Evolutionary conservation across 2,329 filamentous ascomycete genomes (phyloP).

Genomic region (Sporothrix dimorphospora): DNA sequence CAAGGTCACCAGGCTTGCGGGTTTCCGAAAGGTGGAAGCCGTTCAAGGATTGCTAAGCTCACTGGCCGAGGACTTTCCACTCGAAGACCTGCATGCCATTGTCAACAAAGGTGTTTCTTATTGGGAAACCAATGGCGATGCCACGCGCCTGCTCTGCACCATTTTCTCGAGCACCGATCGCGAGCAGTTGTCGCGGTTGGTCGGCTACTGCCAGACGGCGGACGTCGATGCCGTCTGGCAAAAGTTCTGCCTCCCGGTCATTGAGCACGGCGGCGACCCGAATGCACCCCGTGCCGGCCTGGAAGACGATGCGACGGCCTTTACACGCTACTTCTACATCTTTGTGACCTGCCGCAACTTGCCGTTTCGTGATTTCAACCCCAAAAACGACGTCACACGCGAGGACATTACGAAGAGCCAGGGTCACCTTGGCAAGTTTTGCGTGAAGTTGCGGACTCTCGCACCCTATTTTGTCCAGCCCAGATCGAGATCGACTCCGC

Average conservation of each 20-base stretch:
- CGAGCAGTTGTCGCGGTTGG: slow-evolving; percentile 25
- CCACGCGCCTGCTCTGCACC: slow-evolving; percentile 31
- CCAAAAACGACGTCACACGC: slow-evolving; percentile 20
- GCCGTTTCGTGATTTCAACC: slow-evolving; percentile 18
- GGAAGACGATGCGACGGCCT: slow-evolving; percentile 25
- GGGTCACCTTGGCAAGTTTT: slow-evolving; percentile 34
- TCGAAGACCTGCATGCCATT: slow-evolving; percentile 30
- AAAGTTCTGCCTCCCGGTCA: slow-evolving; percentile 24
- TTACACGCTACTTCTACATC: slow-evolving; percentile 36
- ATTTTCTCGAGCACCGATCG: slow-evolving; percentile 26
- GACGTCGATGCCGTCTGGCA: slow-evolving; percentile 27
- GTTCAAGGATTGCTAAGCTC: background rate
- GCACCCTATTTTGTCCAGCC: slow-evolving; percentile 30
- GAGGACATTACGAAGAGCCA: slow-evolving; percentile 26
- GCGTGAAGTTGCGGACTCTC: slow-evolving; percentile 33
- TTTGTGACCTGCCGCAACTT: slow-evolving; percentile 32
- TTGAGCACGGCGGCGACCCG: background rate
- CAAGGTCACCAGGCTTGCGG: background rate
- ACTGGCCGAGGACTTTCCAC: background rate
- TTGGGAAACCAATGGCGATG: slow-evolving; percentile 30
- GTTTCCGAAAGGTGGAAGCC: background rate
- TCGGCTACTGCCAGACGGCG: background rate
- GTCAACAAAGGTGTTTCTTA: slow-evolving; percentile 24
- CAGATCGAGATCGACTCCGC: background rate
- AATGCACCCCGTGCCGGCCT: background rate